Percentiles rank a stretch among this genome's conserved stretches.
phyloP scores from a whole-genome alignment of 208 protist species.

The Crithidia brevicula region DNA sequence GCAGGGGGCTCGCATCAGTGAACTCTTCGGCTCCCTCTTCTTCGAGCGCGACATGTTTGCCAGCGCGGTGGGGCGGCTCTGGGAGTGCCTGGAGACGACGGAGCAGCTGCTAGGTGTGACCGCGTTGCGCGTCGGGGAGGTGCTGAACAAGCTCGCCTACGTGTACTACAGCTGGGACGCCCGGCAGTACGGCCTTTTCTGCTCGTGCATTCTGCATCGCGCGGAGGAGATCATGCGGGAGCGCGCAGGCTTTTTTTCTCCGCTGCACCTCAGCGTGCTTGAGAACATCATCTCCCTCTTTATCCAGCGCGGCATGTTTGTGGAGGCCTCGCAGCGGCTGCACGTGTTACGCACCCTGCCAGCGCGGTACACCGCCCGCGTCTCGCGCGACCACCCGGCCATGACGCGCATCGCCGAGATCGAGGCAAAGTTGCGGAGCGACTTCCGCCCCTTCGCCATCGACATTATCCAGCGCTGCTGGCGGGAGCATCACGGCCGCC shows the following conservation, averaged over 20 bases:
- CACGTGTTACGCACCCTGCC: conserved; percentile 37
- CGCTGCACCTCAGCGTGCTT: conserved; percentile 49
- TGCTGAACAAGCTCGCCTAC: conserved; percentile 59
- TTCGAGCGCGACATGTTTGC: conserved; percentile 40
- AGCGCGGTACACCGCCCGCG: conserved; percentile 40
- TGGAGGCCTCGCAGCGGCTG: conserved; percentile 46
- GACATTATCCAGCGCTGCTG: conserved; percentile 52
- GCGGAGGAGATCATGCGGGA: conserved; percentile 51
- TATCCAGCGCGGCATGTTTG: conserved; percentile 55
- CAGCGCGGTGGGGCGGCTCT: conserved; percentile 41
- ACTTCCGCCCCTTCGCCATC: conserved; percentile 39
- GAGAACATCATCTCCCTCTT: conserved; percentile 57
- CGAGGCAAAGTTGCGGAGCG: conserved; percentile 29
- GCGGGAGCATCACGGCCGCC: conserved; percentile 41
- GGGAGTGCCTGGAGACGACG: conserved; percentile 49
- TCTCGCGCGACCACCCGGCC: conserved; percentile 54
- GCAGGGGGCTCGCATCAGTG: conserved; percentile 39
- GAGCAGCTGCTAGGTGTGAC: conserved; percentile 42
- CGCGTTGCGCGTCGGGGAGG: conserved; percentile 40
- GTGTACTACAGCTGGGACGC: conserved; percentile 63
- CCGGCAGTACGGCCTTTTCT: conserved; percentile 47
- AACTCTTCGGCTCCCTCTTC: conserved; percentile 51
- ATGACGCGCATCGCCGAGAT: conserved; percentile 44
- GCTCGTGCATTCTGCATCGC: conserved; percentile 56
- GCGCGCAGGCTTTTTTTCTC: conserved; percentile 40